Conservation (phyloP, 306 rosid species). For the Casuarina cunninghamiana region DNA sequence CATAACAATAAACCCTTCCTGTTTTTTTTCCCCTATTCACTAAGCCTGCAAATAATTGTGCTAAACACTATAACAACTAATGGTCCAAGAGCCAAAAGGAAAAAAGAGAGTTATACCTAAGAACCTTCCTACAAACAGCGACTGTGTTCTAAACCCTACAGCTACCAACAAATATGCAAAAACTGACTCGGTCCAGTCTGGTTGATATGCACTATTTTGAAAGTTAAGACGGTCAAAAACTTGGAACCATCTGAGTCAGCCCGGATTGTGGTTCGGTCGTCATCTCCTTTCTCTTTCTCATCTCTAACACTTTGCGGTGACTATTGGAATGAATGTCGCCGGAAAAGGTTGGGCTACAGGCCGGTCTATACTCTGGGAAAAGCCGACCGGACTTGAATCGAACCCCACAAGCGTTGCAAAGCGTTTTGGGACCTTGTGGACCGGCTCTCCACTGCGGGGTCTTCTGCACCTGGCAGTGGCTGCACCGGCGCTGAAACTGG, state of each 20-base stretch:
- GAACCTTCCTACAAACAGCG: slow-evolving; percentile 32
- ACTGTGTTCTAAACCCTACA: slow-evolving; percentile 9
- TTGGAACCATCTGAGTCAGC: slow-evolving; percentile 38
- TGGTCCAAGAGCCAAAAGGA: background rate
- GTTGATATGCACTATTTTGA: slow-evolving; percentile 17
- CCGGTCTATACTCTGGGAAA: slow-evolving; percentile 93
- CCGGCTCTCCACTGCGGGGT: slow-evolving; percentile 99
- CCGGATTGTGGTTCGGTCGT: slow-evolving; percentile 40
- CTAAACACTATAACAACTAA: background rate
- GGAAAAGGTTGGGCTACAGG: slow-evolving; percentile 84
- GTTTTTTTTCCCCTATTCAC: background rate
- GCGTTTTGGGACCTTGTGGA: slow-evolving; percentile 79
- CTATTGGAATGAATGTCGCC: slow-evolving; percentile 75
- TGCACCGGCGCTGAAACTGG: slow-evolving; percentile 72
- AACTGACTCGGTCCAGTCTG: slow-evolving; percentile 35
- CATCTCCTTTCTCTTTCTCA: slow-evolving; percentile 62
- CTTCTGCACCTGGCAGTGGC: slow-evolving; percentile 84
- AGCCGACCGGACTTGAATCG: slow-evolving; percentile 92
- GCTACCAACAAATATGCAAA: slow-evolving; percentile 26
- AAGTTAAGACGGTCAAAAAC: slow-evolving; percentile 38
- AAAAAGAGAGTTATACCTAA: background rate
- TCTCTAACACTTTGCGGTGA: slow-evolving; percentile 88
- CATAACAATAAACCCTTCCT: background rate
- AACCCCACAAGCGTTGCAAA: slow-evolving; percentile 96
- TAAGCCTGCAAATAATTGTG: slow-evolving; percentile 20